phyloP scores from a whole-genome alignment of 768 basidiomycete genomes.

The Amanita pallidorosea region DNA sequence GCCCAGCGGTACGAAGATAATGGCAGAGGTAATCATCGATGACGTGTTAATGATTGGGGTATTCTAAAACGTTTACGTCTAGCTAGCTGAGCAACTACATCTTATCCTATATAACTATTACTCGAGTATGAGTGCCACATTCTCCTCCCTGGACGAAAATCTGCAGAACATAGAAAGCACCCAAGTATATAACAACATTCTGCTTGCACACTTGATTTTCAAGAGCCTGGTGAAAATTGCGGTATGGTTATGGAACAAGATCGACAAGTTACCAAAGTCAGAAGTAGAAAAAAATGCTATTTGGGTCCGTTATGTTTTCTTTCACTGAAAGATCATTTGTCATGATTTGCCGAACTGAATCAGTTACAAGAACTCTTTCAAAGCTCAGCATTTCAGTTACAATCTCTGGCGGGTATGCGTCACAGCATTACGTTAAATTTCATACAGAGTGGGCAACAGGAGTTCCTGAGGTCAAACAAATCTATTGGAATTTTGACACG shows the following conservation, averaged over 20 bases:
- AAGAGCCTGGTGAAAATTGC: constrained; percentile 67
- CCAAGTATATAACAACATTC: constrained; percentile 28
- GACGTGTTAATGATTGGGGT: neutral
- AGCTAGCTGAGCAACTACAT: constrained; percentile 50
- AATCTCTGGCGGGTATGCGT: constrained; percentile 45
- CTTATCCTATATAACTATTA: constrained; percentile 52
- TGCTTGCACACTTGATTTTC: constrained; percentile 57
- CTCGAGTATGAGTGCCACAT: constrained; percentile 34
- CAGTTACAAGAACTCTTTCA: constrained; percentile 58
- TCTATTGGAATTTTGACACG: constrained; percentile 52
- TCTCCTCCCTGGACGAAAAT: constrained; percentile 25
- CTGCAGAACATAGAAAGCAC: constrained; percentile 32
- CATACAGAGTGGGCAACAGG: constrained; percentile 21
- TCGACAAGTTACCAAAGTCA: constrained; percentile 31
- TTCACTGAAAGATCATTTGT: neutral
- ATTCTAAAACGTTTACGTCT: constrained; percentile 5
- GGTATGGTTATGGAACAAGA: constrained; percentile 58
- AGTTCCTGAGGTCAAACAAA: constrained; percentile 24
- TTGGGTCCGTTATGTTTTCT: constrained; percentile 33
- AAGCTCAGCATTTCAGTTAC: constrained; percentile 45
- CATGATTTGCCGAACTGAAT: neutral
- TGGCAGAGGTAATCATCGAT: constrained; percentile 39
- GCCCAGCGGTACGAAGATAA: constrained; percentile 52
- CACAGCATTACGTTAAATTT: constrained; percentile 38
- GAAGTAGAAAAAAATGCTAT: constrained; percentile 32